Base-by-base conservation (phyloP, 1,284 basidiomycete genomes). In the Schizophyllum amplum region DNA sequence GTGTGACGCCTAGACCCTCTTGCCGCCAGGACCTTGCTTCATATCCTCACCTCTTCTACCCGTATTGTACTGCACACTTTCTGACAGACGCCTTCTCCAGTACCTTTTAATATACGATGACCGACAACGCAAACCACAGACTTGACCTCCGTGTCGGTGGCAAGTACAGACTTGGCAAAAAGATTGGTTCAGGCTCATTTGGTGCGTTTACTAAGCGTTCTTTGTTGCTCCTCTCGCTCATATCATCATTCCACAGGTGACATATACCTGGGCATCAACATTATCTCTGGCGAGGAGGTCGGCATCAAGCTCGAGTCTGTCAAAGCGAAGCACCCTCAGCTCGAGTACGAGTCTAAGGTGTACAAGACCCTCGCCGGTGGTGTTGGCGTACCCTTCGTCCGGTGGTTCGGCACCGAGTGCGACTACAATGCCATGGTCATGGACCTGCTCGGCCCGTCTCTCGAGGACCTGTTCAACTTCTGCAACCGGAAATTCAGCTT, bases 91-190 rank as follows among this genome's bases (percentile, higher is more conserved):
- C n/a, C n/a, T n/a, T n/a, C n/a, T n/a, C n/a, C n/a, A n/a, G n/a
- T n/a, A n/a, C n/a, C n/a, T n/a, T n/a, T n/a, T n/a, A n/a, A n/a
- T n/a, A n/a, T n/a, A n/a, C n/a, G n/a, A 88, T 89, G 87, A 77
- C 85, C 70, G 86, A 89, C 65, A 76, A 73, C 25, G 76, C 82
- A 53, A 76, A 83, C 53, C 86, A 86, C 72, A 82, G 84, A 74
- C 78, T 97, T 71, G 95, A 98, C 79, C 88, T 98, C 67, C 86
- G 94, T 65, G 95, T 98, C 51, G 95, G 95, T 68, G 94, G 94
- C 71, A 98, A 98, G 79, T 97, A 97, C 81, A 87, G 96, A 68
- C 89, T 99, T 65, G 96, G 96, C 63, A 98, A 98, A 83, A 98
- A 99, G 88, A 98, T 99, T 68, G 96, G 96, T 65, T 96, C 92